Base-by-base conservation (phyloP, 306 rosid genomes). In the Lathyrus tuberosus region DNA sequence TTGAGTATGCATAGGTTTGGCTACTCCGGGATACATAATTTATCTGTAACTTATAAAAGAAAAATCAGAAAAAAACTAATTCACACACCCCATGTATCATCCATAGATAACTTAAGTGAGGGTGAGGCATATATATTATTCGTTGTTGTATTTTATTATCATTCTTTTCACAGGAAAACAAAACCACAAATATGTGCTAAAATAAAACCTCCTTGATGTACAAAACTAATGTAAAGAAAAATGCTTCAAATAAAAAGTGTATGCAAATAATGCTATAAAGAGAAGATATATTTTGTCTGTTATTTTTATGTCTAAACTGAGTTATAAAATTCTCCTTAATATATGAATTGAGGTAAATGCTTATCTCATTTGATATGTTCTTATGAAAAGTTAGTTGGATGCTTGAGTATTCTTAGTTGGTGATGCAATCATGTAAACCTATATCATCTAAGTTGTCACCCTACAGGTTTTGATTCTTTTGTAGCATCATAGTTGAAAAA, bases 1-100 rank as follows among this genome's bases (percentile, higher is more conserved):
- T 93, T 49, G 96, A 86, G 74, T 82, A 84, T 79, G 31, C 66
- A 17, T 88, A 76, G 82, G 48, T 74, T 63, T 70, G 57, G 64
- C 79, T 26, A 69, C 79, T 53, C 66, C 33, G 51, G 40, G 28
- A 38, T 48, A 58, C 43, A n/a, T 43, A 43, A 17, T 57, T n/a
- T 35, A 49, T 31, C 3, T 14, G 67, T 53, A 51, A 31, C 61
- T 63, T 12, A 24, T 56, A 41, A 59, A 64, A 48, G 60, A 44
- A 59, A n/a, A 58, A 69, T 38, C 40, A 35, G 44, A 42, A 44
- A 43, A 67, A 40, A 37, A 17, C 22, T 70, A 65, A n/a, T 54
- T 47, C 2, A 11, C 17, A 14, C 43, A 20, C 59, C 20, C 62
- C 1, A 0, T 71, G 60, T 67, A 65, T 37, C 38, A 52, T 67